These are phyloP conservation scores for Phalaenopsis equestris DNA, from an alignment of 106 monocot species.

Conservation along the genomic window DNA sequence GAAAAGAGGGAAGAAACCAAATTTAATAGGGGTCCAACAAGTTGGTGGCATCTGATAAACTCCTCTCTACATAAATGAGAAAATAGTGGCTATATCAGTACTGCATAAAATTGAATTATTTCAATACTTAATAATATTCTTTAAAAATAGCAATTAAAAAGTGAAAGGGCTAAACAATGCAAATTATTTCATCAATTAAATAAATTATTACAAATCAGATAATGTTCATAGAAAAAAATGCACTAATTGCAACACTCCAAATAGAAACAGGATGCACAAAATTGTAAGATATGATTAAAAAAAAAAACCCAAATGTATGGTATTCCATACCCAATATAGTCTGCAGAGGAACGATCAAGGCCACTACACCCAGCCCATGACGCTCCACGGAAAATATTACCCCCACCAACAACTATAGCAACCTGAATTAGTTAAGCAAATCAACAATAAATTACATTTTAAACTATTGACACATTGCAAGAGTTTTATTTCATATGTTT, in stretches of 20 bases:
- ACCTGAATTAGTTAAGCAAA: conserved; percentile 38
- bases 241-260: background rate
- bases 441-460: background rate
- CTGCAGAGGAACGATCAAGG: conserved; percentile 95
- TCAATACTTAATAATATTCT: background rate
- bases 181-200: background rate
- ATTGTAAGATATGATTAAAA: background rate
- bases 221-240: background rate
- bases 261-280: background rate
- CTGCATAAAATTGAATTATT: background rate
- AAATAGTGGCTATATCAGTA: background rate
- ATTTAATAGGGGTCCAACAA: too few relatives aligned
- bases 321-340: conserved; percentile 80
- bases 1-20: too few relatives aligned
- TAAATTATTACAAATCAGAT: background rate
- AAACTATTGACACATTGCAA: background rate
- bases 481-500: background rate
- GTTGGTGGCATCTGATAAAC: too few relatives aligned
- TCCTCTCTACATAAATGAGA: background rate
- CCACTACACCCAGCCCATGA: conserved; percentile 95
- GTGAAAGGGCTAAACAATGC: background rate
- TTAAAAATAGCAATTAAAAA: background rate
- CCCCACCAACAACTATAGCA: conserved; percentile 96
- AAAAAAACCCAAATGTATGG: background rate
- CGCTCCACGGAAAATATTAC: conserved; percentile 92